Evolutionary conservation across 2,329 filamentous ascomycete genomes (phyloP).

Genomic region (Claviceps pazoutovae): DNA sequence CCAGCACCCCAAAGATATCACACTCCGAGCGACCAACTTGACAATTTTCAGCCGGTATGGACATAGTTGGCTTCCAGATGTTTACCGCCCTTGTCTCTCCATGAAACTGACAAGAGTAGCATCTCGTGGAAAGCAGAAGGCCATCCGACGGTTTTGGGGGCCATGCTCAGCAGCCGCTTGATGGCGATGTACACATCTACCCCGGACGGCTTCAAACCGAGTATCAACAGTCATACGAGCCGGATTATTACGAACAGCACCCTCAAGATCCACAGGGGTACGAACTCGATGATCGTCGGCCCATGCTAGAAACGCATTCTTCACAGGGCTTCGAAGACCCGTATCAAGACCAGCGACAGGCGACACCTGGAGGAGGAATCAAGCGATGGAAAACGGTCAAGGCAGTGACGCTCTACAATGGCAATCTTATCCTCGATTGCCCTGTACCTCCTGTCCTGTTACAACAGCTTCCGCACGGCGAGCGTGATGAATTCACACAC

Average conservation of each 20-base stretch:
- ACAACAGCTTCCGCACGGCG: conserved; percentile 77
- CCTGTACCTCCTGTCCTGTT: conserved; percentile 81
- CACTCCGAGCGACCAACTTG: conserved; percentile 61
- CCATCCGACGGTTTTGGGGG: background rate
- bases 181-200: conserved; percentile 7
- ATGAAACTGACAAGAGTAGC: conserved; percentile 18
- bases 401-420: conserved; percentile 91
- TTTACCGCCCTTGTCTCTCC: background rate
- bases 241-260: conserved; percentile 37
- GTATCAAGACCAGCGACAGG: conserved; percentile 17
- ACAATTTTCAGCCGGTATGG: conserved; percentile 66
- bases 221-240: conserved; percentile 16
- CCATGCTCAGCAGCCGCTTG: conserved; percentile 33
- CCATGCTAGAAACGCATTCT: conserved; percentile 58
- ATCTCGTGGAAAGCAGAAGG: conserved; percentile 37
- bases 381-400: conserved; percentile 97
- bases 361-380: conserved; percentile 34
- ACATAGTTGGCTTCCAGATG: conserved; percentile 17
- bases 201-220: conserved; percentile 63
- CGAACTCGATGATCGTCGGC: conserved; percentile 57
- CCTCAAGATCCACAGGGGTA: conserved; percentile 38
- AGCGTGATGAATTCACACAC: conserved; percentile 82
- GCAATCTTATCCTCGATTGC: conserved; percentile 93
- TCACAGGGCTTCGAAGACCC: conserved; percentile 27
- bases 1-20: conserved; percentile 24